phyloP scores from a whole-genome alignment of 2,329 filamentous ascomycete species.

The Lasiodiplodia sp. region DNA sequence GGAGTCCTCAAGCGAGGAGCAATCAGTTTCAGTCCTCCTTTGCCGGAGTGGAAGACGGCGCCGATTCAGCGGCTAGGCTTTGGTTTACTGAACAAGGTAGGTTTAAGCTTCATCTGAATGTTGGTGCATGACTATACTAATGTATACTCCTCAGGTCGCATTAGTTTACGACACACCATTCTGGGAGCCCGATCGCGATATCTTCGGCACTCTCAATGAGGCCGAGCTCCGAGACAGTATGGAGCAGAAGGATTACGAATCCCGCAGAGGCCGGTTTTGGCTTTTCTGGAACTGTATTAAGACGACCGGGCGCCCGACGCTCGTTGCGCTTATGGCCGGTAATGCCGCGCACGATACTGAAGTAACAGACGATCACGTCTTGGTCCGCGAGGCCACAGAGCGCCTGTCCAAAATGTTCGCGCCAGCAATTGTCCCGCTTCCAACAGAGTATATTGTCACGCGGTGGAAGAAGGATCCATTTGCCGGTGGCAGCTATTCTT shows the following conservation, averaged over 20 bases:
- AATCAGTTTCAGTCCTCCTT: conserved; percentile 84
- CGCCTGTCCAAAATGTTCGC: conserved; percentile 80
- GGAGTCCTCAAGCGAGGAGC: conserved; percentile 87
- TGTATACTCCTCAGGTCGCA: conserved; percentile 61
- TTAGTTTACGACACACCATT: conserved; percentile 88
- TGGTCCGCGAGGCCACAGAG: conserved; percentile 81
- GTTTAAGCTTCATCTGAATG: background rate
- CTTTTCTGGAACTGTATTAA: conserved; percentile 97
- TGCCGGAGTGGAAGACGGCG: conserved; percentile 86
- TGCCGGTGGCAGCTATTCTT: conserved; percentile 94
- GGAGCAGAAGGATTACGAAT: conserved; percentile 78
- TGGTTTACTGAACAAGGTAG: conserved; percentile 87
- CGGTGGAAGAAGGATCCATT: conserved; percentile 92
- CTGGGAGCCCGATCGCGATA: conserved; percentile 89
- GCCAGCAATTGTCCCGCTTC: conserved; percentile 69
- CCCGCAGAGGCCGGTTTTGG: conserved; percentile 88
- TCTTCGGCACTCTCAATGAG: conserved; percentile 88
- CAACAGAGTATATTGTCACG: conserved; percentile 86
- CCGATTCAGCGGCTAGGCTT: conserved; percentile 87
- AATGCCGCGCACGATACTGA: conserved; percentile 92
- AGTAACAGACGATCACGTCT: conserved; percentile 72
- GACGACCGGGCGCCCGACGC: conserved; percentile 82
- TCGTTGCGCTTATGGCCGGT: conserved; percentile 94
- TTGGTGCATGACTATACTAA: background rate
- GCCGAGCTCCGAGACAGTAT: conserved; percentile 74